phyloP scores from a whole-genome alignment of 768 basidiomycete genomes.

The Leccinum disarticulatum region DNA sequence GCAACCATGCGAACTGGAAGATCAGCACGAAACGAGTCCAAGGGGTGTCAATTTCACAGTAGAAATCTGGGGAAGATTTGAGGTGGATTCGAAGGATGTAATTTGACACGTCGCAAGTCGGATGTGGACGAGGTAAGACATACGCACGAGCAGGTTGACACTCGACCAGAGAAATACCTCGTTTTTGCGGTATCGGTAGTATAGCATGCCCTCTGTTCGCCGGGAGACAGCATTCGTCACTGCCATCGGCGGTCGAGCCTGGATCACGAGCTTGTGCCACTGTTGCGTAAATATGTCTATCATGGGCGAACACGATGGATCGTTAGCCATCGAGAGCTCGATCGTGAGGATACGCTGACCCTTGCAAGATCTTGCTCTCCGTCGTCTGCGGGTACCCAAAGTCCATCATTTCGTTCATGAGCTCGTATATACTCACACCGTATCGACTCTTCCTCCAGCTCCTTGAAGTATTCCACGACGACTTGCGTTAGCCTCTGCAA shows the following conservation, averaged over 20 bases:
- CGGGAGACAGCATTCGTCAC: conserved; percentile 99
- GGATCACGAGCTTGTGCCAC: conserved; percentile 93
- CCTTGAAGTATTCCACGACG: conserved; percentile 98
- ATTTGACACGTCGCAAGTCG: background rate
- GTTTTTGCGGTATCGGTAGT: conserved; percentile 85
- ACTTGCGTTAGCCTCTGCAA: conserved; percentile 92
- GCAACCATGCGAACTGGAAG: too few relatives aligned
- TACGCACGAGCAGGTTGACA: conserved; percentile 87
- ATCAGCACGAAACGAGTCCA: too few relatives aligned
- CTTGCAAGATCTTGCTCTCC: conserved; percentile 67
- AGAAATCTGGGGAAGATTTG: too few relatives aligned
- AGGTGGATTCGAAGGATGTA: too few relatives aligned
- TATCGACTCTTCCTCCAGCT: conserved; percentile 98
- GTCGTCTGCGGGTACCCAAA: conserved; percentile 99
- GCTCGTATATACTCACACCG: conserved; percentile 96
- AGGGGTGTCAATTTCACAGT: too few relatives aligned
- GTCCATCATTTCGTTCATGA: conserved; percentile 99
- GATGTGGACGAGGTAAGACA: background rate
- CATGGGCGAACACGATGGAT: background rate
- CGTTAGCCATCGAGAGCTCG: background rate
- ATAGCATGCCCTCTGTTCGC: conserved; percentile 87
- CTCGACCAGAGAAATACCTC: conserved; percentile 98
- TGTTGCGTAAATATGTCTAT: conserved; percentile 95
- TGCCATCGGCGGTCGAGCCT: conserved; percentile 90
- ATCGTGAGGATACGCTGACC: conserved; percentile 23